These are phyloP conservation scores for Seiridium cupressi DNA, from an alignment of 2,329 filamentous ascomycete species.

Conservation along the genomic window DNA sequence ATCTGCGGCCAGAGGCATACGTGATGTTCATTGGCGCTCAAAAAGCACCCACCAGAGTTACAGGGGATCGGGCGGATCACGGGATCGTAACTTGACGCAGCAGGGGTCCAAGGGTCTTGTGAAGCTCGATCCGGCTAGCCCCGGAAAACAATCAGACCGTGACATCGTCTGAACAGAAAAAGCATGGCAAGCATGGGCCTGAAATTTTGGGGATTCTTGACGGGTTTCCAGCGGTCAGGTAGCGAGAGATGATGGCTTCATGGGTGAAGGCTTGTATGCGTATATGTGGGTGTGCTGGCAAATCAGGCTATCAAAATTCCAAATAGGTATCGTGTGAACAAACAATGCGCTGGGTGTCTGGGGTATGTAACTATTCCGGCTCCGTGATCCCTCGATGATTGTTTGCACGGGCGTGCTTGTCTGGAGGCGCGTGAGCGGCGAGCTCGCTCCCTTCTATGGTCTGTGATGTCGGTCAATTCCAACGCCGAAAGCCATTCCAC, in stretches of 20 bases:
- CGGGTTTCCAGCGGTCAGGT: neutral
- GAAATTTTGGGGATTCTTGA: neutral
- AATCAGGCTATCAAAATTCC: neutral
- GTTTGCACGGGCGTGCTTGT: too few species aligned
- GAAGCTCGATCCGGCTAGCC: neutral
- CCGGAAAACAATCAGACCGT: neutral
- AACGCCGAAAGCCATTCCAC: constrained; percentile 2
- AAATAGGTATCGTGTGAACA: neutral
- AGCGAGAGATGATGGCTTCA: neutral
- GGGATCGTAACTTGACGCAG: constrained; percentile 4
- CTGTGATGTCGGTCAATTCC: neutral
- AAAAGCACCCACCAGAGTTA: neutral
- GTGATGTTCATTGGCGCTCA: neutral
- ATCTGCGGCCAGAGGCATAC: too few species aligned
- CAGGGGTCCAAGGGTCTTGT: neutral
- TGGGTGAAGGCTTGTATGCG: neutral
- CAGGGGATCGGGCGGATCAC: neutral
- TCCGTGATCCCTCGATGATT: too few species aligned
- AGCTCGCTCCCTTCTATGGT: neutral
- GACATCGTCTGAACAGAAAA: neutral
- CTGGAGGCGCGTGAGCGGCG: neutral
- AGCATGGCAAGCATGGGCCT: neutral
- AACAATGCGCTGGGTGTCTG: neutral
- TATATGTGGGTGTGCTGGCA: too few species aligned
- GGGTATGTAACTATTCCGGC: neutral